Evolutionary conservation across 352 stramenopile species (phyloP).

Genomic region (Globisporangium splendens): DNA sequence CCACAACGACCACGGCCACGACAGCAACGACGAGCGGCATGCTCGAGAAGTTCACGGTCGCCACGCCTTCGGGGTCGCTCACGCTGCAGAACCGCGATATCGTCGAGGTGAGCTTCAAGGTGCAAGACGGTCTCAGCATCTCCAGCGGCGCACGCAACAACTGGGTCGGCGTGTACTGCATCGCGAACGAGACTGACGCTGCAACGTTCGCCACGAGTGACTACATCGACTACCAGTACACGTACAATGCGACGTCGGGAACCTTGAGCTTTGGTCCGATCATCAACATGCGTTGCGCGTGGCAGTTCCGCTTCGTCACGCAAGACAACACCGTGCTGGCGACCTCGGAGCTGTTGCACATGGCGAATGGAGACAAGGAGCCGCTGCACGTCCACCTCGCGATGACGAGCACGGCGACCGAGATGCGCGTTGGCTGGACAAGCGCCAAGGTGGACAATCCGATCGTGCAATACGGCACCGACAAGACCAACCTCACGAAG

Average conservation of each 20-base stretch:
- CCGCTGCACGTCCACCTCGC: constrained; percentile 20
- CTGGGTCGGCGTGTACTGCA: constrained; percentile 6
- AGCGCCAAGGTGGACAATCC: constrained; percentile 32
- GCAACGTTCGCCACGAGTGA: neutral
- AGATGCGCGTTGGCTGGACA: constrained; percentile 61
- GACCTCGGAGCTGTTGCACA: constrained; percentile 26
- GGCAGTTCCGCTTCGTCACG: constrained; percentile 17
- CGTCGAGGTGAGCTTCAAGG: neutral
- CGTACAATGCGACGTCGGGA: neutral
- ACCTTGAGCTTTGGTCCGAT: constrained; percentile 9
- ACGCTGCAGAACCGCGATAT: neutral
- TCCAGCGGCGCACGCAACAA: neutral
- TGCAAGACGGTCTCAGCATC: neutral
- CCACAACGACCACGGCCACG: neutral
- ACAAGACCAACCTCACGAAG: constrained; percentile 14
- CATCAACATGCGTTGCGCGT: constrained; percentile 20
- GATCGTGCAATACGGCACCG: constrained; percentile 31
- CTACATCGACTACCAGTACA: constrained; percentile 6
- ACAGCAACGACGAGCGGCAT: neutral
- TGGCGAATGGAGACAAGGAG: constrained; percentile 35
- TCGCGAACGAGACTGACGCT: neutral
- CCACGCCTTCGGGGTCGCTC: neutral
- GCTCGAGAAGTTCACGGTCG: neutral
- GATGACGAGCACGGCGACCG: constrained; percentile 11
- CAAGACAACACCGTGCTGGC: neutral